These are phyloP conservation scores for Alternaria metachromatica DNA, from an alignment of 2,329 filamentous ascomycete species.

Conservation along the genomic window DNA sequence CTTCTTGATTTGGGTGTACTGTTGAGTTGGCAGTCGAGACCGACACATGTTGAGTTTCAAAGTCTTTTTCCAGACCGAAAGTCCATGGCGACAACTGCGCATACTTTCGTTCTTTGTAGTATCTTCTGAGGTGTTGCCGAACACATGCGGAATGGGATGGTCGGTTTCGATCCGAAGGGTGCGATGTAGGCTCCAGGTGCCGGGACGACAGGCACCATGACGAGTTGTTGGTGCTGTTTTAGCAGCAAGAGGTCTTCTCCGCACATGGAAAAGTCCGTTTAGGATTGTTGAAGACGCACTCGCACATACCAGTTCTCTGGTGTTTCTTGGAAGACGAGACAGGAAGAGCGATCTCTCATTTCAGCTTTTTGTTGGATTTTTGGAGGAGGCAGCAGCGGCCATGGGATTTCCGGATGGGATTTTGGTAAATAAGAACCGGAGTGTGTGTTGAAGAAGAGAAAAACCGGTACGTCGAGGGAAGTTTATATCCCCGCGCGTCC, in stretches of 20 bases:
- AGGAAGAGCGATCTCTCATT: background rate
- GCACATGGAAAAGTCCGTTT: background rate
- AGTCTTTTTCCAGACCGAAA: background rate
- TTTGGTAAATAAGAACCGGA: background rate
- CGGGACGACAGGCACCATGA: background rate
- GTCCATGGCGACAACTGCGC: background rate
- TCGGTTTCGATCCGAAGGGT: background rate
- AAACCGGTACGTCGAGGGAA: background rate
- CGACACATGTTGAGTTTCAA: background rate
- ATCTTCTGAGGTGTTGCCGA: background rate
- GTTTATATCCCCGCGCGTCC: background rate
- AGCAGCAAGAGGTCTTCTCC: background rate
- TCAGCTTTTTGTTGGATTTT: accelerated
- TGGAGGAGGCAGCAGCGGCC: background rate
- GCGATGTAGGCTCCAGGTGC: background rate
- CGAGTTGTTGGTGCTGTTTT: background rate
- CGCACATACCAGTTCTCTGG: background rate
- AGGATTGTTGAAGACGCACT: background rate
- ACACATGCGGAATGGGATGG: background rate
- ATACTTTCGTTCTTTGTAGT: background rate
- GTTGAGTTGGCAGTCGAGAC: conserved; percentile 48
- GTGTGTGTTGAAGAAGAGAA: background rate
- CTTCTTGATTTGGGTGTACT: conserved; percentile 75
- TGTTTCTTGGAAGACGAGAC: background rate
- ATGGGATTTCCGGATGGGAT: no score